These are phyloP conservation scores for Oryza punctata DNA, from an alignment of 176 grass and related monocot species.

Conservation along the genomic window DNA sequence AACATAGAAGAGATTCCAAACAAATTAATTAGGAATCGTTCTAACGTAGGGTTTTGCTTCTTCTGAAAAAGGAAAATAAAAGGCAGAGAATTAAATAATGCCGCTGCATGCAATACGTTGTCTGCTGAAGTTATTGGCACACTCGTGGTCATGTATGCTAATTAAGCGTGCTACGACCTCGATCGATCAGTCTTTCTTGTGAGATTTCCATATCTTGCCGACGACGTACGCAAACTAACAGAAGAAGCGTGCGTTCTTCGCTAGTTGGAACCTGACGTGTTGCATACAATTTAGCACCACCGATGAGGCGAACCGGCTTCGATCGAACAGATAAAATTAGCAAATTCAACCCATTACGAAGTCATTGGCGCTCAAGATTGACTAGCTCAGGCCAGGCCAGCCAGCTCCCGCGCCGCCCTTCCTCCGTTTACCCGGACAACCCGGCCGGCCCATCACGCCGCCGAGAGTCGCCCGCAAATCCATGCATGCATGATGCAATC, in stretches of 20 bases:
- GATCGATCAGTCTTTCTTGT: not conserved
- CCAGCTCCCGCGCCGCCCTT: not conserved
- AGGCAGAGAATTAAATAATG: no score
- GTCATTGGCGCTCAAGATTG: not conserved
- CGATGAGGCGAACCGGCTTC: not conserved
- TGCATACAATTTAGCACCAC: not conserved
- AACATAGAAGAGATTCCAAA: not conserved
- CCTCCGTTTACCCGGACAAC: not conserved
- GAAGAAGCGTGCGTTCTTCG: not conserved
- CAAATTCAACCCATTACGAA: no score
- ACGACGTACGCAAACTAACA: not conserved
- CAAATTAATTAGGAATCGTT: not conserved
- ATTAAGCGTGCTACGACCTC: not conserved
- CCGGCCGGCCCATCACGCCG: not conserved
- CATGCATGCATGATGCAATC: not conserved
- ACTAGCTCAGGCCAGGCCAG: not conserved
- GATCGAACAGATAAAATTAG: not conserved
- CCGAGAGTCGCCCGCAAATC: not conserved
- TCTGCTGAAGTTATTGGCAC: not conserved
- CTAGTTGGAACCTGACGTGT: not conserved
- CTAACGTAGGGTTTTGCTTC: not conserved
- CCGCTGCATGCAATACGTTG: not conserved
- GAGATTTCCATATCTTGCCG: not conserved
- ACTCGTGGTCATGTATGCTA: not conserved
- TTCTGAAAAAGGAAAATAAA: no score